A percentile compares a stretch with the other conserved stretches of the same genome.
Evolutionary conservation across 768 basidiomycete species (phyloP).

Genomic region (Mycena latifolia): DNA sequence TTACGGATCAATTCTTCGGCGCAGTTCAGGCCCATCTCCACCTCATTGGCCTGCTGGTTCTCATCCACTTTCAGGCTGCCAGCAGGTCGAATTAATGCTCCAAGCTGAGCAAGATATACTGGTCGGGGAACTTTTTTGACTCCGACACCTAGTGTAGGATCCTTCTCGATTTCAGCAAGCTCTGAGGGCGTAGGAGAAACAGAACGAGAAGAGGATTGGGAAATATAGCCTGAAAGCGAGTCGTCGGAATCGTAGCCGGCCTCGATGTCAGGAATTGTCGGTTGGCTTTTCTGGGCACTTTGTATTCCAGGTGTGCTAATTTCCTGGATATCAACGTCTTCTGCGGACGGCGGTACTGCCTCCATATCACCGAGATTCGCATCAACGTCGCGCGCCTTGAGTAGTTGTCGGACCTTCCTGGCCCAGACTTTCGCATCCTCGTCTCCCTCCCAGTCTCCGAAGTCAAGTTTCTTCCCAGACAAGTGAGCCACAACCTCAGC

Average conservation of each 20-base stretch:
- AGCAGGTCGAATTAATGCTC: slow-evolving; percentile 76
- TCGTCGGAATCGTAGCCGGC: slow-evolving; percentile 82
- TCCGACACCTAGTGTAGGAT: slow-evolving; percentile 83
- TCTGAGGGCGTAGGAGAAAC: slow-evolving; percentile 86
- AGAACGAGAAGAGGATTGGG: slow-evolving; percentile 74
- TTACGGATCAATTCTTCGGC: slow-evolving; percentile 89
- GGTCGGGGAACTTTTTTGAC: slow-evolving; percentile 81
- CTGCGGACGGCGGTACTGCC: slow-evolving; percentile 18
- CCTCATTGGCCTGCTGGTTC: slow-evolving; percentile 74
- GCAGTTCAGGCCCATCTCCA: slow-evolving; percentile 83
- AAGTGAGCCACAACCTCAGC: slow-evolving; percentile 83
- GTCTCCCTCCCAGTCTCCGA: slow-evolving; percentile 88
- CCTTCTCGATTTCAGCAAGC: slow-evolving; percentile 85
- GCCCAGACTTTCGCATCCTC: slow-evolving; percentile 76
- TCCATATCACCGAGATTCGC: slow-evolving; percentile 46
- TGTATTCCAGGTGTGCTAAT: slow-evolving; percentile 22
- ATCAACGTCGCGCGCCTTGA: slow-evolving; percentile 65
- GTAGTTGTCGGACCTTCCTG: slow-evolving; percentile 66
- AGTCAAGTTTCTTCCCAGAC: slow-evolving; percentile 76
- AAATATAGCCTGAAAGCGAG: slow-evolving; percentile 86
- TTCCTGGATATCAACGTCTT: slow-evolving; percentile 21
- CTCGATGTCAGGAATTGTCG: slow-evolving; percentile 37
- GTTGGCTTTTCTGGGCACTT: slow-evolving; percentile 33
- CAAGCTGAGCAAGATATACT: slow-evolving; percentile 91
- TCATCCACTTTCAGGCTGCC: slow-evolving; percentile 64